phyloP scores from a whole-genome alignment of 2,329 filamentous ascomycete species.

The Tolypocladium ovalisporum region DNA sequence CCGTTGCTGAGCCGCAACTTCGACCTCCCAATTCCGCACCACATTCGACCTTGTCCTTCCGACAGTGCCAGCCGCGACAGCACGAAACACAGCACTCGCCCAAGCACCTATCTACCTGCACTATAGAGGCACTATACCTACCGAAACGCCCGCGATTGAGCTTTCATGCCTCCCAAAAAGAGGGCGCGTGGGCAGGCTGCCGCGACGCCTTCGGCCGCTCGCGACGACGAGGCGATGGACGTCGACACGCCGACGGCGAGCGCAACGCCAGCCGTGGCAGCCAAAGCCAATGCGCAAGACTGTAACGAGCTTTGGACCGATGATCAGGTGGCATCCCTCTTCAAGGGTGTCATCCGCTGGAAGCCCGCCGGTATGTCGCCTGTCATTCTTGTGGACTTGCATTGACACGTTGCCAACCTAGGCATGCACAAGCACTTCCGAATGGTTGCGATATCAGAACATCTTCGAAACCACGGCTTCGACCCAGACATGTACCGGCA shows the following conservation, averaged over 20 bases:
- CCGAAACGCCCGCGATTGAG: not conserved
- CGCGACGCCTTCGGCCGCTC: slow-evolving; percentile 42
- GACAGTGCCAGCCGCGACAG: not conserved
- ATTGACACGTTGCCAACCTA: slow-evolving; percentile 22
- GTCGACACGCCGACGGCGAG: slow-evolving; percentile 44
- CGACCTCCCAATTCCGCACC: not conserved
- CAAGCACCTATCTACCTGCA: too few relatives aligned
- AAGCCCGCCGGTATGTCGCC: slow-evolving; percentile 71
- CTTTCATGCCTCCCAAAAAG: slow-evolving; percentile 59
- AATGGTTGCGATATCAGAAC: slow-evolving; percentile 76
- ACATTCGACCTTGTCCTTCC: not conserved
- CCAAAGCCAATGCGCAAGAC: slow-evolving; percentile 11
- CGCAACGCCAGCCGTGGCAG: slow-evolving; percentile 29
- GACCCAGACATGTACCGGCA: slow-evolving; percentile 61
- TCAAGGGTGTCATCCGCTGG: slow-evolving; percentile 87
- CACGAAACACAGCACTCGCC: not conserved
- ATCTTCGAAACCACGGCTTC: slow-evolving; percentile 70
- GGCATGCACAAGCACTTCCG: slow-evolving; percentile 92
- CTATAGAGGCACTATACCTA: not conserved
- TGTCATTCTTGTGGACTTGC: not conserved
- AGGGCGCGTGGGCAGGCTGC: slow-evolving; percentile 48
- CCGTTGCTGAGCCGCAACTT: not conserved
- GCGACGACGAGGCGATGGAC: slow-evolving; percentile 51
- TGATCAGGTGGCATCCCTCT: slow-evolving; percentile 84
- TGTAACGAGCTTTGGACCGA: slow-evolving; percentile 77